A percentile compares a stretch with the other conserved stretches of the same genome.
Conservation (phyloP, 768 basidiomycete genomes). For the Gelatoporia subvermispora region DNA sequence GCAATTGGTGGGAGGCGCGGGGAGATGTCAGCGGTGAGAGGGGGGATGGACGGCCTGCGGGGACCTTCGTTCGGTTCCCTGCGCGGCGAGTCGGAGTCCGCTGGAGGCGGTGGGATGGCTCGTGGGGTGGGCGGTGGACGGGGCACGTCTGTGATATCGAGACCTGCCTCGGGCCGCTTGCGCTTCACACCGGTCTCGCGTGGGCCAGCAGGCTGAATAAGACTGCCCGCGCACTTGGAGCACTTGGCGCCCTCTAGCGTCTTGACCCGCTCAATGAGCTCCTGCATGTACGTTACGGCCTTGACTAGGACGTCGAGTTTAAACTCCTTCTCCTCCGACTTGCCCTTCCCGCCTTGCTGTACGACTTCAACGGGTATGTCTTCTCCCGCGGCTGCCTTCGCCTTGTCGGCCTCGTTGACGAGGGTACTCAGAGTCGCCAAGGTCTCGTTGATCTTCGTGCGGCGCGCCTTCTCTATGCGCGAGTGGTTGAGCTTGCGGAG, state of each 20-base stretch:
- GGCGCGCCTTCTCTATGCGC: constrained; percentile 87
- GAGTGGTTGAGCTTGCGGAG: constrained; percentile 92
- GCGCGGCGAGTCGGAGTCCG: constrained; percentile 16
- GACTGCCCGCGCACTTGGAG: constrained; percentile 7
- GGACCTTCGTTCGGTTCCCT: constrained; percentile 13
- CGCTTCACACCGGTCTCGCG: constrained; percentile 13
- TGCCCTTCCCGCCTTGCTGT: constrained; percentile 34
- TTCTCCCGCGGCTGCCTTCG: constrained; percentile 25
- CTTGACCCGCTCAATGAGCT: constrained; percentile 53
- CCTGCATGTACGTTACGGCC: constrained; percentile 75
- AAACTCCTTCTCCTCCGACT: constrained; percentile 78
- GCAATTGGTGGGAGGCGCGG: constrained; percentile 63
- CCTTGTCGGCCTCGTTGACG: constrained; percentile 44
- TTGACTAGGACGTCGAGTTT: constrained; percentile 87
- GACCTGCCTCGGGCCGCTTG: constrained; percentile 10
- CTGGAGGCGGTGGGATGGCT: not conserved
- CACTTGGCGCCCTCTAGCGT: constrained; percentile 26
- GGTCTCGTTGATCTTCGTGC: constrained; percentile 95
- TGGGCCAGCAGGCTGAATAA: constrained; percentile 1
- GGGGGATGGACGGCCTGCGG: constrained; percentile 17
- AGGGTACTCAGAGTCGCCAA: constrained; percentile 71
- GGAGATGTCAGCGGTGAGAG: constrained; percentile 7
- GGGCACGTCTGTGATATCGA: not conserved
- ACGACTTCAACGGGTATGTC: constrained; percentile 8
- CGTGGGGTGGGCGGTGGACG: too few relatives aligned